Evolutionary conservation across 805 yeast species (phyloP), one percentile per base, ranked within the genome.

Genomic region (Tetrapisispora taiwanensis): DNA sequence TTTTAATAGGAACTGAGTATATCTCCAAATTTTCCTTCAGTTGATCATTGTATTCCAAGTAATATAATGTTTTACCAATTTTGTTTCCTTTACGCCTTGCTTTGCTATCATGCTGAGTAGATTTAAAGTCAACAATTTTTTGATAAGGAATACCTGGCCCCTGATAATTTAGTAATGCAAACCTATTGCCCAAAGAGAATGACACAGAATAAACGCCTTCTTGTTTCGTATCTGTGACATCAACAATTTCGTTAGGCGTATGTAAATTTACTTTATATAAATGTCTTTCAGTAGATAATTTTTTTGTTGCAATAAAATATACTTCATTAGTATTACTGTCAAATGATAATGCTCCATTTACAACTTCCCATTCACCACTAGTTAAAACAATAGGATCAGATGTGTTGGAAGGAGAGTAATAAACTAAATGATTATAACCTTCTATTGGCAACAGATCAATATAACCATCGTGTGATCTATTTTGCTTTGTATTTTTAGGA

Each of bases 281-380:
- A 55, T 89, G 96, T 62, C 95, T 74, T 60, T 92, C 95, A 18
- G 78, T 76, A 0, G 96, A 79, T 1, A 89, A 78, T 50, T 78
- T 78, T 56, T 77, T 75, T 0, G 97, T 86, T 5, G 90, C 81
- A 7, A 79, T 57, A 59, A 79, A 92, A 47, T 66, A 71, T 14
- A 79, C 73, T 50, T 74, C 70, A 43, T 72, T 74, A 27, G 63
- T 66, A 6, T 68, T 65, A 42, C 63, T 66, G 55, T 83, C 87
- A 63, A 76, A 77, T 0, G 81, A 73, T 2, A 81, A 67, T 2
- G 83, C 78, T 1, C 86, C 89, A 48, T 70, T 74, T 24, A 76
- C 83, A n/a, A 92, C 95, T 62, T 92, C 98, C 95, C 95, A 92
- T 0, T 73, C 65, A 7, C 98, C 98, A 3, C 63, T 46, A 1